Percentiles rank a stretch among this genome's conserved stretches.
Evolutionary conservation across 208 protist species (phyloP).

Genomic region (Phytomonas sp.): DNA sequence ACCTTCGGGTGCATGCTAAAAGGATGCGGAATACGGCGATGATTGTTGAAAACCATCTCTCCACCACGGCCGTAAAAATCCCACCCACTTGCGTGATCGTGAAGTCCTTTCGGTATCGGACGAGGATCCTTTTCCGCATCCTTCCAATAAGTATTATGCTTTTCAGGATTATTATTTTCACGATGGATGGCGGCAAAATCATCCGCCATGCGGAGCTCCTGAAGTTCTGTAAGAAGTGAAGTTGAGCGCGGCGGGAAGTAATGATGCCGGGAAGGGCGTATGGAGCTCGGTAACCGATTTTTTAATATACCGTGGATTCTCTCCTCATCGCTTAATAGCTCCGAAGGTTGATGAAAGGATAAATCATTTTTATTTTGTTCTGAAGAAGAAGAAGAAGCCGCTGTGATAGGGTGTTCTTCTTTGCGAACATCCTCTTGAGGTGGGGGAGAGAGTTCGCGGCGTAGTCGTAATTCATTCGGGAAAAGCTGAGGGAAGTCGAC

Average conservation of each 20-base stretch:
- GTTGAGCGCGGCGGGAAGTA: conserved; percentile 17
- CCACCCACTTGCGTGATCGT: conserved; percentile 80
- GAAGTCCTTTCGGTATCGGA: conserved; percentile 64
- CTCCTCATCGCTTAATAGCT: too few species aligned
- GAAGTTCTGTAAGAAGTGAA: conserved; percentile 38
- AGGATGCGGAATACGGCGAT: conserved; percentile 44
- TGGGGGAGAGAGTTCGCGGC: too few species aligned
- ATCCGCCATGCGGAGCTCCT: conserved; percentile 39
- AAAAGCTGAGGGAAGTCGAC: too few species aligned
- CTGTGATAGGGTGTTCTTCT: too few species aligned
- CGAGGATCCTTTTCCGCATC: conserved; percentile 65
- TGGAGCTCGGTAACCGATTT: conserved; percentile 6
- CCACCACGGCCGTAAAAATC: conserved; percentile 76
- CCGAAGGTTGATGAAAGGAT: too few species aligned
- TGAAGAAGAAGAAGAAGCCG: too few species aligned
- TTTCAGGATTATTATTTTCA: conserved; percentile 17
- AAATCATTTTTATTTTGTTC: too few species aligned
- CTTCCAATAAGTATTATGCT: conserved; percentile 12
- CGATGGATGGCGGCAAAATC: conserved; percentile 22
- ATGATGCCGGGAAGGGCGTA: conserved; percentile 19
- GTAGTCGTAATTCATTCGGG: too few species aligned
- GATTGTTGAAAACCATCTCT: conserved; percentile 79
- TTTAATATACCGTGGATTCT: conserved; percentile 5
- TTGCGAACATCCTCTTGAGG: too few species aligned
- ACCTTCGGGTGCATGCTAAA: conserved; percentile 77